Evolutionary conservation across 2,329 filamentous ascomycete genomes (phyloP).

Genomic region (Intubia oerlemansii): DNA sequence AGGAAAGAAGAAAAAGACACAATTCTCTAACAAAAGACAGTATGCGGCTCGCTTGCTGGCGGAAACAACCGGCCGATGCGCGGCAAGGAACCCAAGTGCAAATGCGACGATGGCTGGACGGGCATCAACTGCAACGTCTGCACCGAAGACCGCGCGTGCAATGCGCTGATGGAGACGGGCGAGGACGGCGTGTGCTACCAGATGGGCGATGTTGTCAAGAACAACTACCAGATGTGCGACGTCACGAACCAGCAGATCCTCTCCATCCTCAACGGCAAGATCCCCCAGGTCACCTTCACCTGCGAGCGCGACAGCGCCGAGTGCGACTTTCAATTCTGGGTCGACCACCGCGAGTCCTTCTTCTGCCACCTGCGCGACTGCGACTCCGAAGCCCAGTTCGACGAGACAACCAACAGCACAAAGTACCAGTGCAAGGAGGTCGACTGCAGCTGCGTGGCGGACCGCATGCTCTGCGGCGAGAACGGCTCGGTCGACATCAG

Average conservation of each 20-base stretch:
- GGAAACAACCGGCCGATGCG: constrained; percentile 62
- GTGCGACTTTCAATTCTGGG: constrained; percentile 98
- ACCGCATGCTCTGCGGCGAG: constrained; percentile 84
- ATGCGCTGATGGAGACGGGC: constrained; percentile 65
- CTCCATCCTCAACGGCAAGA: constrained; percentile 61
- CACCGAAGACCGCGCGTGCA: constrained; percentile 60
- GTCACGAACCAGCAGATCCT: constrained; percentile 93
- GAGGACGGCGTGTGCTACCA: constrained; percentile 81
- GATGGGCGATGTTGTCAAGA: constrained; percentile 71
- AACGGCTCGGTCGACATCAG: constrained; percentile 78
- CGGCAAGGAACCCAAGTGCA: constrained; percentile 37
- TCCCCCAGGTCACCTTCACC: constrained; percentile 85
- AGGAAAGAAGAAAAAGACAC: too few species aligned
- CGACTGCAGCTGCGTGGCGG: constrained; percentile 70
- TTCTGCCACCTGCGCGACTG: constrained; percentile 82
- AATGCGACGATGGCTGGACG: constrained; percentile 83
- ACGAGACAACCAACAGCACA: constrained; percentile 55
- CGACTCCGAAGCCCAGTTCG: constrained; percentile 46
- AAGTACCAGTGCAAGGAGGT: constrained; percentile 71
- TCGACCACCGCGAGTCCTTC: constrained; percentile 84
- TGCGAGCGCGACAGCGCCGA: constrained; percentile 54
- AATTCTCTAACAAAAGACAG: constrained; percentile 14
- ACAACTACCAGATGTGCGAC: constrained; percentile 95
- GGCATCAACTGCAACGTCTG: constrained; percentile 99
- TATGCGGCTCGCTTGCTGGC: constrained; percentile 73